A percentile compares a stretch with the other conserved stretches of the same genome.
These are phyloP conservation scores for Pseudopithomyces chartarum DNA, from an alignment of 2,329 filamentous ascomycete species.

Conservation along the genomic window DNA sequence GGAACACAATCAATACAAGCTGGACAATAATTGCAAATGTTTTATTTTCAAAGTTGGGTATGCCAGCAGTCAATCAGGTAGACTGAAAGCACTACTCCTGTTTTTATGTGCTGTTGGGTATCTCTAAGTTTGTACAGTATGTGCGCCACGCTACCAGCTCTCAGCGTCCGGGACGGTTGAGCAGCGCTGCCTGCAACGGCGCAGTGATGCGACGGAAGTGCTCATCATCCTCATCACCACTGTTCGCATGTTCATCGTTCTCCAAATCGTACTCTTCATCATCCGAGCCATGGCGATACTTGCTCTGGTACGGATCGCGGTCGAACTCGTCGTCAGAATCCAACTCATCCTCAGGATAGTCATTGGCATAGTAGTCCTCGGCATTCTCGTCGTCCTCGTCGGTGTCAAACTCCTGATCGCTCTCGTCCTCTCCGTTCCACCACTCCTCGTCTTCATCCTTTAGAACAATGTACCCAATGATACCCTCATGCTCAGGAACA, in stretches of 20 bases:
- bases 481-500: constrained; percentile 26
- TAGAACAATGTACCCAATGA: constrained; percentile 55
- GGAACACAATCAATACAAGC: too few species aligned
- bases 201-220: constrained; percentile 36
- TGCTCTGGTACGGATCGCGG: constrained; percentile 45
- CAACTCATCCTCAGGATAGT: constrained; percentile 81
- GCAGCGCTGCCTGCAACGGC: constrained; percentile 22
- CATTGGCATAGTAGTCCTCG: constrained; percentile 78
- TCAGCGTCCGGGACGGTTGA: constrained; percentile 27
- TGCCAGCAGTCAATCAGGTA: not conserved
- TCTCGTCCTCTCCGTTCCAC: constrained; percentile 63
- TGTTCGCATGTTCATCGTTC: constrained; percentile 19
- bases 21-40: too few species aligned
- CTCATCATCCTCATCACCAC: constrained; percentile 36
- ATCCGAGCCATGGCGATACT: constrained; percentile 46
- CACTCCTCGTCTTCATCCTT: constrained; percentile 58
- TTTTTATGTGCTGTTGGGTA: not conserved
- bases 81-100: not conserved
- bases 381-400: constrained; percentile 70
- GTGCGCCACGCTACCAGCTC: not conserved
- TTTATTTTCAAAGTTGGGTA: too few species aligned
- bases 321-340: constrained; percentile 71
- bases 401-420: constrained; percentile 59
- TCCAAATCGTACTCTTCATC: constrained; percentile 45
- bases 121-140: not conserved